Evolutionary conservation across 2,329 filamentous ascomycete genomes (phyloP).

Genomic region (Monilinia polystroma): DNA sequence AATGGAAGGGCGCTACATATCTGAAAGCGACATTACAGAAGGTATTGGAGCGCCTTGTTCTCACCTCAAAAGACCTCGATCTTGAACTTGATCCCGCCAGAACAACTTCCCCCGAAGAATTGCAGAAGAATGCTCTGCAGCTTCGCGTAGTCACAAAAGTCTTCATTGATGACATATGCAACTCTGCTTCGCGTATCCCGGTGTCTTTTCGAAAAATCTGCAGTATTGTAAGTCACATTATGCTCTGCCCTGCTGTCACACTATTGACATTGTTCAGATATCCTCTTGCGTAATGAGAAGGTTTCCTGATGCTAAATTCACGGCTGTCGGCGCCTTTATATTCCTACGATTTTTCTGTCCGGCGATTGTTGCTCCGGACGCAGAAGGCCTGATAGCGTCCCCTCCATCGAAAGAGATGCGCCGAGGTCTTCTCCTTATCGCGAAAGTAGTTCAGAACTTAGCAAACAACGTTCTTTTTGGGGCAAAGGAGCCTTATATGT

Average conservation of each 20-base stretch:
- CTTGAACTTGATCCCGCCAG: constrained; percentile 66
- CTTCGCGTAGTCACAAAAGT: constrained; percentile 67
- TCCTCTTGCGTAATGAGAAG: constrained; percentile 60
- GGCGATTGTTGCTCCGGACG: constrained; percentile 68
- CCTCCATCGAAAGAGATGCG: constrained; percentile 68
- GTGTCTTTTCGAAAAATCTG: constrained; percentile 66
- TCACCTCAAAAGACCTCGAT: constrained; percentile 65
- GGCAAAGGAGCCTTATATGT: constrained; percentile 72
- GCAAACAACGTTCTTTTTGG: constrained; percentile 72
- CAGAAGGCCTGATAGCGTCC: constrained; percentile 61
- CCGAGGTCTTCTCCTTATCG: constrained; percentile 65
- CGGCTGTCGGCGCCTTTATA: constrained; percentile 68
- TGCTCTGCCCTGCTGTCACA: background rate
- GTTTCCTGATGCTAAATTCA: constrained; percentile 70
- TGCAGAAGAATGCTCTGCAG: constrained; percentile 65
- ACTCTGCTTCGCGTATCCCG: constrained; percentile 60
- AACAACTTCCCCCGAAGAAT: constrained; percentile 58
- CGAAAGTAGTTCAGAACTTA: constrained; percentile 69
- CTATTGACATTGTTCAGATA: constrained; percentile 46
- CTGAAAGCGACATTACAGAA: constrained; percentile 64
- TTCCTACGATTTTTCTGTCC: constrained; percentile 72
- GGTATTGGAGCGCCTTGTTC: constrained; percentile 63
- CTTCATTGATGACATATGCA: constrained; percentile 69
- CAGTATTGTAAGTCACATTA: constrained; percentile 53
- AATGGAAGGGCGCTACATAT: constrained; percentile 67